Base-by-base conservation (phyloP, 495 filamentous ascomycete genomes). In the Elasticomyces elasticus region DNA sequence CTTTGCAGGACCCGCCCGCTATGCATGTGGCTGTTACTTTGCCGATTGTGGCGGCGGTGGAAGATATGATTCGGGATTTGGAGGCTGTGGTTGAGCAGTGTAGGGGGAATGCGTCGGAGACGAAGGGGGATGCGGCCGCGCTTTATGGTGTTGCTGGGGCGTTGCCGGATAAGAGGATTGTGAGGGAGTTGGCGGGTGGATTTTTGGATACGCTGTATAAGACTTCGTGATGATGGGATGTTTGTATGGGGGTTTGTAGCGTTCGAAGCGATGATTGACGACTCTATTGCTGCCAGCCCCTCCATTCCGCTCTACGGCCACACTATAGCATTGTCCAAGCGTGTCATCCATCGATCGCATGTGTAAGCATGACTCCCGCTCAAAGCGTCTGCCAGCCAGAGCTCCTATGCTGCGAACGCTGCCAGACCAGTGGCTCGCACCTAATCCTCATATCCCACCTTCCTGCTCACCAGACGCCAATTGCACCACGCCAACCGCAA, bases 191-290 rank as follows among this genome's bases (percentile, higher is more conserved):
- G 65, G 89, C 89, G 19, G 84, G 75, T 53, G 92, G 89, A 24
- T 99, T 97, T 72, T 76, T 99, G 62, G 90, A 99, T 75, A 86
- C 89, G 48, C 69, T 96, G 69, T 99, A 97, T 66, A 96, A 97
- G 75, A 88, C 88, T 38, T 51, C 19, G 41, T 3, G 4, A 27
- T 47, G 40, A 19, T 27, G 24, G 15, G 12, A 25, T 13, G 19
- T 19, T 13, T 43, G 35, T 26, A 11, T 26, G 50, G 38, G 25
- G 10, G 23, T 48, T 38, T 55, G 43, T 27, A 48, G 45, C 45
- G 45, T 48, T 48, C 45, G 26, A 5, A 48, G 45, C 45, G 45
- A 2, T 23, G 10, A 15, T 33, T 7, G 7, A 33, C 30, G 15
- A 15, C 30, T 33, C 7, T 33, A 7, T 33, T 7, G n/a, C n/a